Evolutionary conservation across 2,329 filamentous ascomycete genomes (phyloP).

Genomic region (Colletotrichum simmondsii): DNA sequence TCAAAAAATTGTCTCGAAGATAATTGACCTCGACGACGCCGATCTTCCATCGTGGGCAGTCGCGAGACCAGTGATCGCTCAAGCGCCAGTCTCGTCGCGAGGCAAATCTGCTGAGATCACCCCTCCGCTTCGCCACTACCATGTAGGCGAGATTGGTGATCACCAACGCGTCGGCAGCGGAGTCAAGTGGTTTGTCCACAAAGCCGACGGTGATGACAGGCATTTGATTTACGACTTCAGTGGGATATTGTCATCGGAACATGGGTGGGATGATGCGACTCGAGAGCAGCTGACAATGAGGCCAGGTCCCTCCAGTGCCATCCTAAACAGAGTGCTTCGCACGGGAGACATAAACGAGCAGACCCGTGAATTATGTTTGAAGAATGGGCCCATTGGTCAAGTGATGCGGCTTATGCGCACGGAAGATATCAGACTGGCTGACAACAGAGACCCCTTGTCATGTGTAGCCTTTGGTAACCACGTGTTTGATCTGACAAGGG

Average conservation of each 20-base stretch:
- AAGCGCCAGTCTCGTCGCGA: neutral
- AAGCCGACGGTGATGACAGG: neutral
- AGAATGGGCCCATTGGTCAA: neutral
- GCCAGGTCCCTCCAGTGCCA: neutral
- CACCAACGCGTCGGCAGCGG: neutral
- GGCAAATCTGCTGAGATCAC: neutral
- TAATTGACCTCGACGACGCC: neutral
- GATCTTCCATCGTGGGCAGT: neutral
- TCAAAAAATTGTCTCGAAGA: neutral
- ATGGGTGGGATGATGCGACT: neutral
- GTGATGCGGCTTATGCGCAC: neutral
- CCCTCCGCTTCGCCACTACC: neutral
- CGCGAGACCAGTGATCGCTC: neutral
- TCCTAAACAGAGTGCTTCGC: neutral
- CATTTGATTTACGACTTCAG: neutral
- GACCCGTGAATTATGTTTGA: neutral
- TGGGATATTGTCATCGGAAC: too few relatives aligned
- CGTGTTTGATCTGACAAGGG: neutral
- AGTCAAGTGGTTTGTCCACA: neutral
- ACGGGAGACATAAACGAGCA: neutral
- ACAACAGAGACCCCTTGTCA: neutral
- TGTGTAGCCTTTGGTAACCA: neutral
- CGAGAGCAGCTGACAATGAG: neutral
- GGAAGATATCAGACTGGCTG: neutral
- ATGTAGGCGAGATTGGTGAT: neutral